Base-by-base conservation (phyloP, 352 stramenopile genomes). In the Sclerospora graminicola region DNA sequence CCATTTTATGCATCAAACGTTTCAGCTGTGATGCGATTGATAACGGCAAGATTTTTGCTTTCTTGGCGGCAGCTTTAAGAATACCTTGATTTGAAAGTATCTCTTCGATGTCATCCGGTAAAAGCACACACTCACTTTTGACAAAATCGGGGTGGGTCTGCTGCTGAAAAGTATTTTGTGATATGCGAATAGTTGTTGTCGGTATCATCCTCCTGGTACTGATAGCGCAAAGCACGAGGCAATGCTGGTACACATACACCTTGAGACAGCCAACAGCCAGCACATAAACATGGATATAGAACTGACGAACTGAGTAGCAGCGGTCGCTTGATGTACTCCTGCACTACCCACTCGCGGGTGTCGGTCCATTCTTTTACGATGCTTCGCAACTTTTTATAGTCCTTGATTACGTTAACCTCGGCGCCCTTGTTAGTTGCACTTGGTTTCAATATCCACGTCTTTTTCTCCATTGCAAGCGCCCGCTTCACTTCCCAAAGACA, bases 161-260 rank as follows among this genome's bases (percentile, higher is more conserved):
- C 39, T 88, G 75, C 51, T 85, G 76, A 45, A 72, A 81, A 44
- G 75, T 88, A 47, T n/a, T 88, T 88, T 28, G 75, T 85, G 35
- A 88, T 82, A 57, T 88, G 75, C n/a, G 72, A 70, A 41, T 73
- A 79, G 30, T 76, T 66, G 52, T 84, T 70, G 35, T 65, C 56
- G n/a, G n/a, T n/a, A n/a, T n/a, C n/a, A n/a, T n/a, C n/a, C n/a
- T n/a, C n/a, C n/a, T n/a, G n/a, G n/a, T 20, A 55, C 77, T 61
- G 14, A 81, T 53, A 16, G 62, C 71, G 36, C 55, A 77, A 29
- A 85, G 65, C 24, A 74, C 54, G 10, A 88, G 57, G 30, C 63
- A 73, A 16, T 82, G 70, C 36, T 81, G 59, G 55, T 78, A 85
- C 19, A 88, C 68, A 19, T 66, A 88, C n/a, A 85, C 67, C 41